Percentiles rank a stretch among this genome's conserved stretches.
phyloP scores from a whole-genome alignment of 352 stramenopile species.

The Stephanocyclus meneghinianus region DNA sequence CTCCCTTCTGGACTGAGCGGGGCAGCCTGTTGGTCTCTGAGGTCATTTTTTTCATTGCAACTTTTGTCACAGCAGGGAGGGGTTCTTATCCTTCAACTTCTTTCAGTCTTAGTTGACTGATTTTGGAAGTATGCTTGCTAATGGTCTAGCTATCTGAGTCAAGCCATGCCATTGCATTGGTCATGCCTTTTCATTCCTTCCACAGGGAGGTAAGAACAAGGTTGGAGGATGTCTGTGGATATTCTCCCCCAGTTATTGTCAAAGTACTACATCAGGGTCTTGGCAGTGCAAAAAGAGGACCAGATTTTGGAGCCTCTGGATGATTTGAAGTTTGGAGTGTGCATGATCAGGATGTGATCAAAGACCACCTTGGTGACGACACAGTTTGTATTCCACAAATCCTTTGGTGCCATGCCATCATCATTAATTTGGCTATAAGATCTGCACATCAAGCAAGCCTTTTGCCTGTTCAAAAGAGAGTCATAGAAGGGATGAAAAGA shows the following conservation, averaged over 20 bases:
- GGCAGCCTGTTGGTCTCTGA: too few species aligned
- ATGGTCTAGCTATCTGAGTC: not conserved
- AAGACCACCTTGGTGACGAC: not conserved
- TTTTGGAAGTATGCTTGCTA: not conserved
- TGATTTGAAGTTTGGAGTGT: not conserved
- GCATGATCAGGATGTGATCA: not conserved
- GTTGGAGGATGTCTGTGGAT: slow-evolving; percentile 6
- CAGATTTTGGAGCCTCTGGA: not conserved
- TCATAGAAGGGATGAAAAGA: slow-evolving; percentile 3
- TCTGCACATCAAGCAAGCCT: slow-evolving; percentile 8
- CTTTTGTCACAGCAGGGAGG: not conserved
- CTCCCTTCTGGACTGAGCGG: too few species aligned
- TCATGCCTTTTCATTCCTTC: not conserved
- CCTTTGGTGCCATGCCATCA: slow-evolving; percentile 1
- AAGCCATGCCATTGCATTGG: not conserved
- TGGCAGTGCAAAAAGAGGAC: not conserved
- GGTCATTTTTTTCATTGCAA: too few species aligned
- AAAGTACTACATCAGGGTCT: not conserved
- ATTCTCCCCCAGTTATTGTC: not conserved
- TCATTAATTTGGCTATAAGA: slow-evolving; percentile 7
- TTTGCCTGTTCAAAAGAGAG: not conserved
- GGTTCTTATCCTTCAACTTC: slow-evolving; percentile 8
- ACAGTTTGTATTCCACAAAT: not conserved
- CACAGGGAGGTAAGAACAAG: slow-evolving; percentile 11
- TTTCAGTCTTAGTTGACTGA: slow-evolving; percentile 6